phyloP scores from a whole-genome alignment of 2,329 filamentous ascomycete genomes.

The Botrytis tulipae region DNA sequence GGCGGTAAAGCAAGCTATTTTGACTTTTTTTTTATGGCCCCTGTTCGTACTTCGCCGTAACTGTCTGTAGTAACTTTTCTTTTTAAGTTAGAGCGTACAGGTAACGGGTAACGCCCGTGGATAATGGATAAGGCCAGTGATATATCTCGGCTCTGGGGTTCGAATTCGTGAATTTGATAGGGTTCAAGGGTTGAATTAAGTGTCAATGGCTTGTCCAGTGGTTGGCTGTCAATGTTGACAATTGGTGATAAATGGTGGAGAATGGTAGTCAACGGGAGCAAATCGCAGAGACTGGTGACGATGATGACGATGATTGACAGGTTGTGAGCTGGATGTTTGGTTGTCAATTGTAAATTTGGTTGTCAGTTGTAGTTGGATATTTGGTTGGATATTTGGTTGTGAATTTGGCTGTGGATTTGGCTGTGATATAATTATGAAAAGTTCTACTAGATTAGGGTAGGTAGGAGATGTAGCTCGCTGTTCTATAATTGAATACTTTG shows the following conservation, averaged over 20 bases:
- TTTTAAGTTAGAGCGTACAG: slow-evolving; percentile 5
- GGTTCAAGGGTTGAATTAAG: neutral
- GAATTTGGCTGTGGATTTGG: neutral
- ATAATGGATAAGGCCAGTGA: neutral
- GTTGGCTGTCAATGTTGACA: neutral
- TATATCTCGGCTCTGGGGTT: slow-evolving; percentile 8
- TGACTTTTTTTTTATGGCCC: slow-evolving; percentile 18
- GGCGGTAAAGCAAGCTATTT: slow-evolving; percentile 18
- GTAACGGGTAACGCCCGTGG: slow-evolving; percentile 1
- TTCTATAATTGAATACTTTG: neutral
- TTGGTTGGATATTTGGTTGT: neutral
- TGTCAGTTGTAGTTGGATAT: neutral
- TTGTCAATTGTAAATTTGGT: neutral
- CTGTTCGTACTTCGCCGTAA: slow-evolving; percentile 7
- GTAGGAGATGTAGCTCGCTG: neutral
- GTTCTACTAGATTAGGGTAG: neutral
- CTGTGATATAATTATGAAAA: neutral
- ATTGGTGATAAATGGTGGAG: neutral
- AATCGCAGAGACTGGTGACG: neutral
- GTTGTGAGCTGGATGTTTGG: neutral
- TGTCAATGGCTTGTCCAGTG: neutral
- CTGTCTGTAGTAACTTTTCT: neutral
- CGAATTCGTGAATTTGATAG: neutral
- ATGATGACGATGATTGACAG: neutral
- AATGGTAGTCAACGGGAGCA: neutral